Conservation (phyloP, 371 early-diverging fungal species). For the Chytridium lagenaria region DNA sequence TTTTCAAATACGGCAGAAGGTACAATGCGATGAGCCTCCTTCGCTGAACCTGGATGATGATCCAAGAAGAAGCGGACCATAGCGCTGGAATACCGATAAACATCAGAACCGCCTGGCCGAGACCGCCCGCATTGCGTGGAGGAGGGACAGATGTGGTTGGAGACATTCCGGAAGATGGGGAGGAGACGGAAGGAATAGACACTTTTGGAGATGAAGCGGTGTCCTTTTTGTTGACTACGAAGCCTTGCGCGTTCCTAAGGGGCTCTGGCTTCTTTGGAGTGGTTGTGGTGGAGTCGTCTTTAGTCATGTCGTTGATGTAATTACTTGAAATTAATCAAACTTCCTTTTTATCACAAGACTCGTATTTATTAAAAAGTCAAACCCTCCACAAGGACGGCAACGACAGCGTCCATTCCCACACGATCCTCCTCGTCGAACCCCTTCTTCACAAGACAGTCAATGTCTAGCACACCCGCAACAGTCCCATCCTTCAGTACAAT, state of each 20-base stretch:
- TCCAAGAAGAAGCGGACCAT: background rate
- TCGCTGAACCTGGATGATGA: background rate
- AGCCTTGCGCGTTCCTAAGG: too few species aligned
- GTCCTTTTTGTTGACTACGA: too few species aligned
- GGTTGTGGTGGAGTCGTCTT: too few species aligned
- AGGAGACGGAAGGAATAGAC: too few species aligned
- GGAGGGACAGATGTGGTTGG: too few species aligned
- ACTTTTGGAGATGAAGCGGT: too few species aligned
- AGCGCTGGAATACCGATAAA: background rate
- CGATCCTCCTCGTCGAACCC: constrained; percentile 82
- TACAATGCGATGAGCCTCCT: background rate
- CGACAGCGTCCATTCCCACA: constrained; percentile 75
- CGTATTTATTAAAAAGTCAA: background rate
- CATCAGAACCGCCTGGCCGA: background rate
- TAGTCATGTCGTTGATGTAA: too few species aligned
- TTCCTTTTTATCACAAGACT: too few species aligned
- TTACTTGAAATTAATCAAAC: too few species aligned
- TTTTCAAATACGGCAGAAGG: background rate
- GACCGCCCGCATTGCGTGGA: background rate
- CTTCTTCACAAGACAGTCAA: constrained; percentile 76
- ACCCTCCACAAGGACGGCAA: constrained; percentile 30
- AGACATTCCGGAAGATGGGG: too few species aligned
- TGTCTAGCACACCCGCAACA: constrained; percentile 83
- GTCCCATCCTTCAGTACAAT: constrained; percentile 60
- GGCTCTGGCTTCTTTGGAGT: too few species aligned